phyloP scores from a whole-genome alignment of 805 yeast species.

The Blastobotrys americana region DNA sequence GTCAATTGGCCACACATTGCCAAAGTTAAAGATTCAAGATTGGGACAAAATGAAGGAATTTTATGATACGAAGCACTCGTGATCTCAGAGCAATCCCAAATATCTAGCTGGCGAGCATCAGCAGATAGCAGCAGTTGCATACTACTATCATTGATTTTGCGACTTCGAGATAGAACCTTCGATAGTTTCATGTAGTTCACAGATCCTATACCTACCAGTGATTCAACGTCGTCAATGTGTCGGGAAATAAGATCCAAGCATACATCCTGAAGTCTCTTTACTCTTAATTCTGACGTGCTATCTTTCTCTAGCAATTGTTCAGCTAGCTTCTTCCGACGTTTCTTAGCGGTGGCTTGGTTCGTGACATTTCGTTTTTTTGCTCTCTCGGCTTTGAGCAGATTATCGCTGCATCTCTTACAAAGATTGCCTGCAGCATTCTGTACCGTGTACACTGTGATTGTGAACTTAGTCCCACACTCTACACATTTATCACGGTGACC shows the following conservation, averaged over 20 bases:
- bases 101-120: slow-evolving; percentile 48
- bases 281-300: slow-evolving; percentile 20
- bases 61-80: slow-evolving; percentile 55
- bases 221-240: slow-evolving; percentile 68
- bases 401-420: slow-evolving; percentile 58
- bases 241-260: slow-evolving; percentile 63
- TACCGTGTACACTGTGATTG: slow-evolving; percentile 60
- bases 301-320: slow-evolving; percentile 70
- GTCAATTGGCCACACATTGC: slow-evolving; percentile 92
- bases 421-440: slow-evolving; percentile 36
- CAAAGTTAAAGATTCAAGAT: slow-evolving; percentile 54
- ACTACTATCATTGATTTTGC: slow-evolving; percentile 70
- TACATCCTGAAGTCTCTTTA: slow-evolving; percentile 66
- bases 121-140: slow-evolving; percentile 66
- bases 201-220: slow-evolving; percentile 79
- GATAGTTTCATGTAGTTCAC: slow-evolving; percentile 64
- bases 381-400: slow-evolving; percentile 39
- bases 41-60: slow-evolving; percentile 75
- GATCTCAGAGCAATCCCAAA: slow-evolving; percentile 90
- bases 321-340: slow-evolving; percentile 71
- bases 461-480: slow-evolving; percentile 52
- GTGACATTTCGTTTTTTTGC: slow-evolving; percentile 38
- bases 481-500: slow-evolving; percentile 33
- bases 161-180: slow-evolving; percentile 68
- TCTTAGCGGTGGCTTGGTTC: slow-evolving; percentile 53